phyloP scores from a whole-genome alignment of 1,284 basidiomycete genomes.

The Moesziomyces aphidis region DNA sequence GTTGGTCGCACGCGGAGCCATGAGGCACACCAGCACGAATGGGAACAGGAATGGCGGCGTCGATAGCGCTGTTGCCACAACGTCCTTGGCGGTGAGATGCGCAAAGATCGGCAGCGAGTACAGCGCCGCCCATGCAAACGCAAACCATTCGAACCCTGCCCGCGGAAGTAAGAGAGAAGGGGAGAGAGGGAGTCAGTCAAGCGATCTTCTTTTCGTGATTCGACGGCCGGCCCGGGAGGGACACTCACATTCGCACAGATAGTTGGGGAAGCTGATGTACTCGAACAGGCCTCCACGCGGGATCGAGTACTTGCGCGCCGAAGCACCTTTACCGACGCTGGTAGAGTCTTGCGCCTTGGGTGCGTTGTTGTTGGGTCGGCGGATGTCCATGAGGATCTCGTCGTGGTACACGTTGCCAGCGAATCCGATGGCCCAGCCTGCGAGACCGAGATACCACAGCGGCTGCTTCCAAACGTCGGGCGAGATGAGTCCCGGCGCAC shows the following conservation, averaged over 20 bases:
- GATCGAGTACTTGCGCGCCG: constrained; percentile 77
- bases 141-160: constrained; percentile 66
- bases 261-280: constrained; percentile 90
- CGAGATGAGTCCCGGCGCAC: constrained; percentile 45
- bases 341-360: constrained; percentile 7
- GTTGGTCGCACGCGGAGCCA: constrained; percentile 82
- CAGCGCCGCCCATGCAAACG: constrained; percentile 57
- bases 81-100: constrained; percentile 26
- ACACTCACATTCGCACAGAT: constrained; percentile 80
- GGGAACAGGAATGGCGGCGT: constrained; percentile 73
- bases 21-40: constrained; percentile 76
- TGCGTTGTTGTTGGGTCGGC: constrained; percentile 25
- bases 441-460: constrained; percentile 76
- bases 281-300: constrained; percentile 83
- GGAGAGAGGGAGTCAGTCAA: neutral
- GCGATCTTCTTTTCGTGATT: too few species aligned
- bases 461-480: constrained; percentile 61
- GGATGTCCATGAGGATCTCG: constrained; percentile 82
- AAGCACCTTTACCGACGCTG: constrained; percentile 52
- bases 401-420: constrained; percentile 86
- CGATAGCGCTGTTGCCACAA: constrained; percentile 35
- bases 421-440: constrained; percentile 78
- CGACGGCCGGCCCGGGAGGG: too few species aligned
- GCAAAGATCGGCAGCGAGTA: constrained; percentile 50
- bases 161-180: neutral